phyloP scores from a whole-genome alignment of 2,329 filamentous ascomycete species.

The Tolypocladium amazonense region DNA sequence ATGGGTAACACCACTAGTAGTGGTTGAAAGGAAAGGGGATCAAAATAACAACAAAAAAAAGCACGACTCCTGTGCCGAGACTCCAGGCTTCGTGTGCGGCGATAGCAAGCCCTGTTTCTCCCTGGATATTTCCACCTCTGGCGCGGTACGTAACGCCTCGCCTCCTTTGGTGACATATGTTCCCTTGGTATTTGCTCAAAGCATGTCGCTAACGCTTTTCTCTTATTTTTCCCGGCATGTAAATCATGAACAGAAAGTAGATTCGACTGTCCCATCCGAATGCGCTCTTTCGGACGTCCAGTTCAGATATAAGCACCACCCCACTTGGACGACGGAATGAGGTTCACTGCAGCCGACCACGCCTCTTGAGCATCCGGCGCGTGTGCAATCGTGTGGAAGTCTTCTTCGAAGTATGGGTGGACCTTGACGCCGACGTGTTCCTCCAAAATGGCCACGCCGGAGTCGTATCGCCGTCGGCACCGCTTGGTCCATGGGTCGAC shows the following conservation, averaged over 20 bases:
- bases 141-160: background rate
- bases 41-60: background rate
- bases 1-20: conserved; percentile 1
- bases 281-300: conserved; percentile 3
- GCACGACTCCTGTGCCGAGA: conserved; percentile 3
- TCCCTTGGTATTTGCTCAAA: background rate
- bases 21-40: background rate
- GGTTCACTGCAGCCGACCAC: conserved; percentile 24
- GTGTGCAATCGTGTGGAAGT: conserved; percentile 30
- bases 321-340: conserved; percentile 17
- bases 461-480: conserved; percentile 29
- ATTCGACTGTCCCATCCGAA: background rate
- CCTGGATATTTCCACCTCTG: background rate
- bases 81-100: conserved; percentile 7
- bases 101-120: background rate
- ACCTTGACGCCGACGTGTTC: conserved; percentile 26
- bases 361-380: conserved; percentile 24
- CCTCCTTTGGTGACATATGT: background rate
- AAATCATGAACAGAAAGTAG: background rate
- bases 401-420: conserved; percentile 31
- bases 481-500: conserved; percentile 32
- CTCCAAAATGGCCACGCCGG: conserved; percentile 24
- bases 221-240: background rate
- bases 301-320: conserved; percentile 19
- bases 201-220: background rate